Conservation (phyloP, 306 rosid species). For the Lagenaria siceraria region DNA sequence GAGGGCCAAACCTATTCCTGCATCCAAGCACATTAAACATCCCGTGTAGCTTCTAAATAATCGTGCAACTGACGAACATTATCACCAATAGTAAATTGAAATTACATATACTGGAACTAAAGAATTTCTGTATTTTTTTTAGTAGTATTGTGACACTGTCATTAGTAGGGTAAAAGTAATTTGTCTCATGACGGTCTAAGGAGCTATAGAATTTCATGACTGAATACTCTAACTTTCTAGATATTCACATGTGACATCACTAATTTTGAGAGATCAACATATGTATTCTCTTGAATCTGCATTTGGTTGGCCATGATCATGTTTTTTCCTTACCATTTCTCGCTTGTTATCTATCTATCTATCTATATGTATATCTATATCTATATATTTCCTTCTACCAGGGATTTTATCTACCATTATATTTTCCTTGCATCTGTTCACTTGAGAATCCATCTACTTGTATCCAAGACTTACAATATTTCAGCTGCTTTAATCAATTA, state of each 20-base stretch:
- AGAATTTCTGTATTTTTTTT: neutral
- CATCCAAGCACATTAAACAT: neutral
- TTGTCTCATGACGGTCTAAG: too few species aligned
- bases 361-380: too few species aligned
- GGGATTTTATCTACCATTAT: neutral
- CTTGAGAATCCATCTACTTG: neutral
- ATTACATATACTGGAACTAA: neutral
- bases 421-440: neutral
- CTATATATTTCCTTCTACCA: neutral
- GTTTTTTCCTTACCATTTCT: neutral
- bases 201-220: neutral
- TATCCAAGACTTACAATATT: conserved; percentile 12
- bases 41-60: neutral
- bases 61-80: neutral
- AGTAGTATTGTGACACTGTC: too few species aligned
- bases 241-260: neutral
- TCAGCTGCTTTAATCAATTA: conserved; percentile 29
- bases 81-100: neutral
- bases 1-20: neutral
- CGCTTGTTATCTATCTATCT: neutral
- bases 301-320: neutral
- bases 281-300: neutral
- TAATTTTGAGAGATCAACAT: neutral
- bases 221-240: neutral
- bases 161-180: too few species aligned